Conservation (phyloP, 2,329 filamentous ascomycete genomes). For the Aspergillus brunneoviolaceus region DNA sequence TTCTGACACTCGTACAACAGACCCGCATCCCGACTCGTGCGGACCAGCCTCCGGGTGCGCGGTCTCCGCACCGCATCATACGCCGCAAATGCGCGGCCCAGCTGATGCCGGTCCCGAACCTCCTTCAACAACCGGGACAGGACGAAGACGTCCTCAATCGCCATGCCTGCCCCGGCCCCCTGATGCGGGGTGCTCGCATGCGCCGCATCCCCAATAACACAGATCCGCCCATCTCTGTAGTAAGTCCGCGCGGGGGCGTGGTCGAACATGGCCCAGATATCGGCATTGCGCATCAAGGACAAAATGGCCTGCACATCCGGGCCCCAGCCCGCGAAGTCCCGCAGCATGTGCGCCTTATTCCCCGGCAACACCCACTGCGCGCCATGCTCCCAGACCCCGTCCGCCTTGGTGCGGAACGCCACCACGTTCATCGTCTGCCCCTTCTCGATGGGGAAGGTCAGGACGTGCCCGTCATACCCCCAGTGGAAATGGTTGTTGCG, state of each 20-base stretch:
- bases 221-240: neutral
- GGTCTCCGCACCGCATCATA: constrained; percentile 6
- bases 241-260: constrained; percentile 4
- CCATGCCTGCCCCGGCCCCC: constrained; percentile 38
- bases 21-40: constrained; percentile 3
- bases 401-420: neutral
- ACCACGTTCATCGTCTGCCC: constrained; percentile 7
- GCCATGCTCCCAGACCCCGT: neutral
- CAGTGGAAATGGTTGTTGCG: constrained; percentile 3
- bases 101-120: neutral
- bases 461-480: neutral
- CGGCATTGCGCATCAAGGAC: neutral
- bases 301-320: constrained; percentile 2
- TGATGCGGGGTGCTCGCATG: constrained; percentile 41
- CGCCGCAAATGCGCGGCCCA: neutral
- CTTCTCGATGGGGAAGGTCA: constrained; percentile 4
- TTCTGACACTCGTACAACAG: constrained; percentile 1
- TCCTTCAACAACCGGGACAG: constrained; percentile 31
- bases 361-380: constrained; percentile 1
- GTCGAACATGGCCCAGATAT: constrained; percentile 9
- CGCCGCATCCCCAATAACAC: constrained; percentile 40
- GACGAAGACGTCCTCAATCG: constrained; percentile 40
- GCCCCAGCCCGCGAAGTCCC: constrained; percentile 2
- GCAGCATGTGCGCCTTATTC: neutral
- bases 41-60: constrained; percentile 3